A percentile compares a stretch with the other conserved stretches of the same genome.
These are phyloP conservation scores for Gossypium herbaceum DNA, from an alignment of 345 rosid genomes.

Conservation along the genomic window DNA sequence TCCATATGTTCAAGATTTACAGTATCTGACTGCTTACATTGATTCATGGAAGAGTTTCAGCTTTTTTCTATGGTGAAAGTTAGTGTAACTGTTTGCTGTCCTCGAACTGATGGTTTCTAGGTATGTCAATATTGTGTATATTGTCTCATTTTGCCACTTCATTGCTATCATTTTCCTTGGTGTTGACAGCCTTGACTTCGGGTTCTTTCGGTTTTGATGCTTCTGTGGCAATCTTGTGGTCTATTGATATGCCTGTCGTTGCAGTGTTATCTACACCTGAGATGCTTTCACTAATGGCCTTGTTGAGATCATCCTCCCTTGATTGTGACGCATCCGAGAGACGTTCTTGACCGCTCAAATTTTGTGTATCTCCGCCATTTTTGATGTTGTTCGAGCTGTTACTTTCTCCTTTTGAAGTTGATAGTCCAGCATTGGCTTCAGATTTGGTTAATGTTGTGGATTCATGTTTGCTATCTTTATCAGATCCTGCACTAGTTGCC, in stretches of 20 bases:
- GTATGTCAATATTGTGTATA: background rate
- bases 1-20: background rate
- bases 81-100: background rate
- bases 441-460: constrained; percentile 1
- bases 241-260: background rate
- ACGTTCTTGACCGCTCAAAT: constrained; percentile 6
- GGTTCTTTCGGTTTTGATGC: constrained; percentile 18
- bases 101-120: constrained; percentile 1
- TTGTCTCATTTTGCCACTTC: constrained; percentile 3
- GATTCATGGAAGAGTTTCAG: constrained; percentile 4
- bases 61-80: background rate
- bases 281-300: background rate
- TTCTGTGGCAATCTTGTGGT: background rate
- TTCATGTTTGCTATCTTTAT: background rate
- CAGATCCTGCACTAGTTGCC: constrained; percentile 1
- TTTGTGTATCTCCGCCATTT: constrained; percentile 2
- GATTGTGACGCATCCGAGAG: background rate
- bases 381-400: background rate
- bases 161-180: constrained; percentile 1
- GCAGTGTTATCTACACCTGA: background rate
- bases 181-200: constrained; percentile 10
- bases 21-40: background rate
- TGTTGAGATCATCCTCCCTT: background rate
- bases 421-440: background rate
- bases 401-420: background rate